A percentile compares a stretch with the other conserved stretches of the same genome.
phyloP scores from a whole-genome alignment of 306 rosid species.

The Fragaria nilgerrensis region DNA sequence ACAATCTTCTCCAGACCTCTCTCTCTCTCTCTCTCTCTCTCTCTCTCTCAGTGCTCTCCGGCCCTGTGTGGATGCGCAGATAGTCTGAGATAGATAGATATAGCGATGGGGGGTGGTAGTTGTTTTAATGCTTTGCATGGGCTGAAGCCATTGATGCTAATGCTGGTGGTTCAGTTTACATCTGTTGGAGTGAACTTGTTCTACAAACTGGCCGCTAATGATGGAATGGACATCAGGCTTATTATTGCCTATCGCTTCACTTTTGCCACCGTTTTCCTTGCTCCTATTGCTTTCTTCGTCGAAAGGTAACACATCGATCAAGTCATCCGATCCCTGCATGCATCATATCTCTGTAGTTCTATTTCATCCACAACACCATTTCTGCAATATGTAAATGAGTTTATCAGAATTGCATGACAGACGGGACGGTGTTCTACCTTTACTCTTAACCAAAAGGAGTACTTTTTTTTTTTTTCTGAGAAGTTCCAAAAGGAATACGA shows the following conservation, averaged over 20 bases:
- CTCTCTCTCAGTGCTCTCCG: not conserved
- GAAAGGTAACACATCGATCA: constrained; percentile 42
- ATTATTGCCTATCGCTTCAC: constrained; percentile 60
- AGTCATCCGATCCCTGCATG: too few relatives aligned
- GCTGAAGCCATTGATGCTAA: constrained; percentile 43
- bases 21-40: not conserved
- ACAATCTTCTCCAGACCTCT: not conserved
- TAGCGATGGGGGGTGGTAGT: not conserved
- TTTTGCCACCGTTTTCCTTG: constrained; percentile 55
- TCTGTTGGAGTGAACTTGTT: constrained; percentile 55
- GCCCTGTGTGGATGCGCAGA: not conserved
- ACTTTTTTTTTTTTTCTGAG: not conserved
- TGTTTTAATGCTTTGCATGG: constrained; percentile 19
- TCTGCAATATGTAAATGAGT: not conserved
- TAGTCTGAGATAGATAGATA: not conserved
- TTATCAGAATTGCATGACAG: not conserved
- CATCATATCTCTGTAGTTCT: not conserved
- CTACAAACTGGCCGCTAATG: constrained; percentile 54
- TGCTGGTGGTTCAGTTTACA: constrained; percentile 49
- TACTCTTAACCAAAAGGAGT: not conserved
- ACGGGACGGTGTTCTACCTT: not conserved
- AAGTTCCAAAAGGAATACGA: not conserved
- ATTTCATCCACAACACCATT: not conserved
- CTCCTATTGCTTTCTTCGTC: constrained; percentile 51
- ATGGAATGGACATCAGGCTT: constrained; percentile 61